These are phyloP conservation scores for Camellia granthamiana DNA, from an alignment of 148 eudicot genomes.

Conservation along the genomic window DNA sequence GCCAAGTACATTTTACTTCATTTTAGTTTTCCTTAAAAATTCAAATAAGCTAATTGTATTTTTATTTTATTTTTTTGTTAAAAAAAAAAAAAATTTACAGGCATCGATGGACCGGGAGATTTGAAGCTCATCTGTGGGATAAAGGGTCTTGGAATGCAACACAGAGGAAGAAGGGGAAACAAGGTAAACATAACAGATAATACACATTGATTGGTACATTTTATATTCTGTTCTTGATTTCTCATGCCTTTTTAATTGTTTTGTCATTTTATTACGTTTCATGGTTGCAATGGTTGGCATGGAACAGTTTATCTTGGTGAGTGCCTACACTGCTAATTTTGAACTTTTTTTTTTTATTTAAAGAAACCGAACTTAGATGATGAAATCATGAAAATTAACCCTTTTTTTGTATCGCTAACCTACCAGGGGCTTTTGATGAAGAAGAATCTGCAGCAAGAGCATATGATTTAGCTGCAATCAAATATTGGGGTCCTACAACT, in stretches of 20 bases:
- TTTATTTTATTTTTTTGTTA: too few relatives aligned
- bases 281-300: slow-evolving; percentile 17
- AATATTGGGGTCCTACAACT: slow-evolving; percentile 56
- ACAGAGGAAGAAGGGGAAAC: slow-evolving; percentile 50
- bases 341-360: background rate
- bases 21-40: background rate
- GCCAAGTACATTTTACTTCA: background rate
- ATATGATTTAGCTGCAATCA: slow-evolving; percentile 56
- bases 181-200: slow-evolving; percentile 22
- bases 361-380: background rate
- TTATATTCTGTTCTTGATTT: background rate
- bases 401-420: background rate
- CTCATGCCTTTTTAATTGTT: background rate
- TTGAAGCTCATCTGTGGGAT: slow-evolving; percentile 49
- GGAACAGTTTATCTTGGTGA: slow-evolving; percentile 46
- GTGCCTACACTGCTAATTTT: background rate
- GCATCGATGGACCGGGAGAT: slow-evolving; percentile 48
- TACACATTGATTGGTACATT: background rate
- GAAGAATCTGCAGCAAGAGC: slow-evolving; percentile 64
- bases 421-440: slow-evolving; percentile 49
- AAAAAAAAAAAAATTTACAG: slow-evolving; percentile 12
- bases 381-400: background rate
- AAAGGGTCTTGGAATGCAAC: slow-evolving; percentile 47
- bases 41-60: background rate
- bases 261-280: slow-evolving; percentile 8